phyloP scores from a whole-genome alignment of 2,329 filamentous ascomycete genomes.

The Alternaria rosae region DNA sequence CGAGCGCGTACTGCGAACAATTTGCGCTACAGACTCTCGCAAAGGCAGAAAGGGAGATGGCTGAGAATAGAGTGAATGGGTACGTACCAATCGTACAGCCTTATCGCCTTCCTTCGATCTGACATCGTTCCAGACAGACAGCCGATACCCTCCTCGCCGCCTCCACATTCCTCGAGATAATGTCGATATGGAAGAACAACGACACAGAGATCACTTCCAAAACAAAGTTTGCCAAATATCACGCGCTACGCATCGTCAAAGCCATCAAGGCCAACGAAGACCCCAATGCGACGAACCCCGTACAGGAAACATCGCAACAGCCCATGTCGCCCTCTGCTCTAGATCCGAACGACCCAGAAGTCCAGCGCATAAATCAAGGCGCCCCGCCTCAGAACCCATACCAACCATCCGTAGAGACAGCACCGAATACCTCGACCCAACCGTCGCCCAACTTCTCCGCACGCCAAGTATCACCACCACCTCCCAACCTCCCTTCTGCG shows the following conservation, averaged over 20 bases:
- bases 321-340: conserved; percentile 53
- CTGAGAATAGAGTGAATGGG: conserved; percentile 83
- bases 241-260: conserved; percentile 87
- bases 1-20: conserved; percentile 91
- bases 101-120: conserved; percentile 3
- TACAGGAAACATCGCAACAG: conserved; percentile 58
- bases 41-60: conserved; percentile 81
- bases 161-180: conserved; percentile 87
- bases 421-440: conserved; percentile 62
- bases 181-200: conserved; percentile 78
- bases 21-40: conserved; percentile 90
- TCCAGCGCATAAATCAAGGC: conserved; percentile 60
- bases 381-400: conserved; percentile 38
- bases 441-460: conserved; percentile 52
- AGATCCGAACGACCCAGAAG: conserved; percentile 71
- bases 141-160: conserved; percentile 94
- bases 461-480: conserved; percentile 59
- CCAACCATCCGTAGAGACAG: conserved; percentile 67
- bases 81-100: conserved; percentile 46
- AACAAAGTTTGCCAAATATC: conserved; percentile 96
- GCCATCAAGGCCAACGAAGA: conserved; percentile 90
- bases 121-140: conserved; percentile 70
- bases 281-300: conserved; percentile 89
- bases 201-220: conserved; percentile 82
- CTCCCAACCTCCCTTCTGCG: conserved; percentile 38